Evolutionary conservation across 345 rosid species (phyloP), one percentile per base, ranked within the genome.

Genomic region (Hibiscus mutabilis): DNA sequence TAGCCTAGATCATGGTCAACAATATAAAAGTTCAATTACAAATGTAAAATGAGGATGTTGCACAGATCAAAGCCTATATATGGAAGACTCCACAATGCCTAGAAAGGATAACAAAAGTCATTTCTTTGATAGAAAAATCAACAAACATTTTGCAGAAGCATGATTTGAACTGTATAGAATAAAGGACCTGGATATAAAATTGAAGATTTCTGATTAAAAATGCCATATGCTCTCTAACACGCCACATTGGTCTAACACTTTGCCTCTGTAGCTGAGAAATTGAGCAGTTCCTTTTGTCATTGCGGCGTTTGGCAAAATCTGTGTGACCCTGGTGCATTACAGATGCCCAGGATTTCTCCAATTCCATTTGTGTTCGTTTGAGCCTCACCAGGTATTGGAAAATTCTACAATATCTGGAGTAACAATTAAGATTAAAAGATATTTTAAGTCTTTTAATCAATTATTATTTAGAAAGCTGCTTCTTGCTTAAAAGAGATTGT

Each of bases 311-410:
- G 75, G 91, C 84, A 83, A 88, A 85, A 83, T 90, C 90, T 70
- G 84, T 78, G 82, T 89, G 97, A 78, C 89, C 97, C 82, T 94
- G 97, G 78, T 91, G 95, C 98, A 90, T 94, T 77, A 86, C 97
- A 77, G 96, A 87, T 22, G 97, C 98, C 98, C 98, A 94, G 77
- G 96, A 91, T 80, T 94, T 94, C 80, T 94, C 98, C 85, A 94
- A 80, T 78, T 94, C 98, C 96, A 94, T 87, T 78, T 91, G 98
- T 29, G 98, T 89, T 76, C 97, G 83, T 74, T 91, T 91, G 51
- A 94, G 93, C 76, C 92, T 84, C 79, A 94, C 79, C 81, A 94
- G 84, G 79, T 94, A 94, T 71, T 87, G 97, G 85, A 94, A 94
- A 66, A 94, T 86, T 81, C 76, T 88, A 61, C 83, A 84, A 75